Evolutionary conservation across 805 yeast species (phyloP).

Genomic region (Kurtzmaniella cleridarum): DNA sequence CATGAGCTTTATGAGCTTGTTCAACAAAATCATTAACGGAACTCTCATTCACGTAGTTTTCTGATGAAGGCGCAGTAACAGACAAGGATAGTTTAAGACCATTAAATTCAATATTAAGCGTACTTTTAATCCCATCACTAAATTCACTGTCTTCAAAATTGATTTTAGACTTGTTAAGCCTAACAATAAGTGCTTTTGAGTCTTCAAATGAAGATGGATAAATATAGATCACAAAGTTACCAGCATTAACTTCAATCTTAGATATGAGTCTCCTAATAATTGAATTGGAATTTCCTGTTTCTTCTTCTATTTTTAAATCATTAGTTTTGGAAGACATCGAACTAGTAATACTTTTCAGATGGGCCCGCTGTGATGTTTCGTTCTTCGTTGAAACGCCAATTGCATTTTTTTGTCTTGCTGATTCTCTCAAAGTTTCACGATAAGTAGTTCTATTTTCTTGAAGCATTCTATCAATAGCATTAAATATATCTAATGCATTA

Average conservation of each 20-base stretch:
- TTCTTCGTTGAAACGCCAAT: background rate
- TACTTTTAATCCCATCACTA: slow-evolving; percentile 44
- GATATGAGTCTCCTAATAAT: slow-evolving; percentile 49
- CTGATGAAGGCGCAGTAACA: slow-evolving; percentile 45
- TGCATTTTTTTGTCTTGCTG: slow-evolving; percentile 20
- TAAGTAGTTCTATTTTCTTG: slow-evolving; percentile 72
- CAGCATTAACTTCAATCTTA: slow-evolving; percentile 57
- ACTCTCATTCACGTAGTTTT: slow-evolving; percentile 41
- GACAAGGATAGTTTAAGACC: slow-evolving; percentile 68
- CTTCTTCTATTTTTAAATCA: too few relatives aligned
- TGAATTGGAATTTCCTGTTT: slow-evolving; percentile 3
- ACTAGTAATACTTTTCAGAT: slow-evolving; percentile 20
- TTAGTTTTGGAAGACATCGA: too few relatives aligned
- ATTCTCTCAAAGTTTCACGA: slow-evolving; percentile 66
- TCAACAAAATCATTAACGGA: slow-evolving; percentile 51
- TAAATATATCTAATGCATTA: slow-evolving; percentile 70
- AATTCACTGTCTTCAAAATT: slow-evolving; percentile 46
- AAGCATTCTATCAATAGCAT: slow-evolving; percentile 62
- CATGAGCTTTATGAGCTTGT: slow-evolving; percentile 55
- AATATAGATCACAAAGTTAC: slow-evolving; percentile 53
- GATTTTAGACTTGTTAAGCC: slow-evolving; percentile 50
- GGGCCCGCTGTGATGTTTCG: slow-evolving; percentile 10
- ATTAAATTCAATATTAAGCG: slow-evolving; percentile 54
- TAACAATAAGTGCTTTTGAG: slow-evolving; percentile 63
- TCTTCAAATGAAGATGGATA: slow-evolving; percentile 84